Conservation (phyloP, 2,329 filamentous ascomycete genomes). For the Juglanconis sp. region DNA sequence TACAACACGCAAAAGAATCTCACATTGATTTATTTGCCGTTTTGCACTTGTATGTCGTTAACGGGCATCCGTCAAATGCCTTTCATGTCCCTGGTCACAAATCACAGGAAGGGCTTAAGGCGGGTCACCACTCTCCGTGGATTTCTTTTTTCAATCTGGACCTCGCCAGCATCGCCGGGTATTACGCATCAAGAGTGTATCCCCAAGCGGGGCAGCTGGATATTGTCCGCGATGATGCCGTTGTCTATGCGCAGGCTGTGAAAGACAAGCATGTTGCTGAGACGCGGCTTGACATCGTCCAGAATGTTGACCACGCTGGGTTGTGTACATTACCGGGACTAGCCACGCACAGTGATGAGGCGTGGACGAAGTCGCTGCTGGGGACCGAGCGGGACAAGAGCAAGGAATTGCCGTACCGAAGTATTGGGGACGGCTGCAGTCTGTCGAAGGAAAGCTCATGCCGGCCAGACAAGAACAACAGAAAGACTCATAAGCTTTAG, state of each 20-base stretch:
- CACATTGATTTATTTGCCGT: too few species aligned
- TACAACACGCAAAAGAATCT: too few species aligned
- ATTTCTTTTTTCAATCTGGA: constrained; percentile 9
- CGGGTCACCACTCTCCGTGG: constrained; percentile 12
- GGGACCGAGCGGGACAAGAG: not conserved
- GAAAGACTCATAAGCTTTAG: too few species aligned
- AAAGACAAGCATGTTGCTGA: constrained; percentile 7
- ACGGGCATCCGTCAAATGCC: too few species aligned
- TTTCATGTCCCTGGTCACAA: too few species aligned
- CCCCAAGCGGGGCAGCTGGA: constrained; percentile 11
- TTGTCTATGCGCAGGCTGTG: constrained; percentile 4
- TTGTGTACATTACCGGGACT: not conserved
- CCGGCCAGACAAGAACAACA: too few species aligned
- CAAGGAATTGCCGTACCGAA: constrained; percentile 1
- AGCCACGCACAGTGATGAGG: not conserved
- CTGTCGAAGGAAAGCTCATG: too few species aligned
- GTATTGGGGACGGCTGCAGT: too few species aligned
- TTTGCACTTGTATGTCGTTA: too few species aligned
- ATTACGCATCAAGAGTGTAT: not conserved
- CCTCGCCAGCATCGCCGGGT: not conserved
- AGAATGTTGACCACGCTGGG: not conserved
- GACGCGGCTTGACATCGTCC: not conserved
- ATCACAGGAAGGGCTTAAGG: not conserved
- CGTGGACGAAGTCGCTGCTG: constrained; percentile 1
- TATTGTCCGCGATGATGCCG: constrained; percentile 14